phyloP scores from a whole-genome alignment of 768 basidiomycete species.

The Lyophyllum shimeji region DNA sequence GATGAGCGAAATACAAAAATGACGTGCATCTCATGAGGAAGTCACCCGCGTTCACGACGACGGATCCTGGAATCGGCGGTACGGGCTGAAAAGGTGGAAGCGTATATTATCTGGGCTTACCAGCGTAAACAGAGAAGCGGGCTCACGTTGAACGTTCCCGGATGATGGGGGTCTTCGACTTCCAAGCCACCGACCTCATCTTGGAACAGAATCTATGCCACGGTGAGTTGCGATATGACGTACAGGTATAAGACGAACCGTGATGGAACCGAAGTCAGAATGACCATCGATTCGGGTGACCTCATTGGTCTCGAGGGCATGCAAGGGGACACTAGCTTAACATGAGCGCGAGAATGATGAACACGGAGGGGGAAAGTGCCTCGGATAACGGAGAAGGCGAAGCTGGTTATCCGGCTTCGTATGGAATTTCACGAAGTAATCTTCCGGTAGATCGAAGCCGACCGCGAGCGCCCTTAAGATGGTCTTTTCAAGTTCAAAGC shows the following conservation, averaged over 20 bases:
- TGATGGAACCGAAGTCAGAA: conserved; percentile 57
- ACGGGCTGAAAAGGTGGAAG: conserved; percentile 27
- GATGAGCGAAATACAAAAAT: not conserved
- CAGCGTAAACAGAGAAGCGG: not conserved
- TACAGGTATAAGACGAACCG: conserved; percentile 23
- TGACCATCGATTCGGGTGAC: conserved; percentile 48
- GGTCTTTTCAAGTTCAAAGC: conserved; percentile 39
- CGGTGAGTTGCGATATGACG: not conserved
- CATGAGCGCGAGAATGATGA: not conserved
- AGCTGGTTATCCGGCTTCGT: conserved; percentile 50
- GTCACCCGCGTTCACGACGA: conserved; percentile 54
- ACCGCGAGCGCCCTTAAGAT: conserved; percentile 50
- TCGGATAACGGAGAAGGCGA: conserved; percentile 58
- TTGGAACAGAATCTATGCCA: conserved; percentile 47
- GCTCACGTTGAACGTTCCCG: conserved; percentile 39
- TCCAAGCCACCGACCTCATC: conserved; percentile 63
- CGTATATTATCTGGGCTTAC: not conserved
- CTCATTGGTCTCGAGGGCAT: conserved; percentile 31
- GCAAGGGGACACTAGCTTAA: conserved; percentile 28
- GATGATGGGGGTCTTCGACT: conserved; percentile 51
- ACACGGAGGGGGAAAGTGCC: conserved; percentile 15
- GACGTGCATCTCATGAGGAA: conserved; percentile 47
- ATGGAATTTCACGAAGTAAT: conserved; percentile 45
- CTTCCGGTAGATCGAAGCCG: conserved; percentile 40
- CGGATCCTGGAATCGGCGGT: conserved; percentile 41